Evolutionary conservation across 495 filamentous ascomycete species (phyloP), one percentile per base, ranked within the genome.

Genomic region (Jackrogersella minutella): DNA sequence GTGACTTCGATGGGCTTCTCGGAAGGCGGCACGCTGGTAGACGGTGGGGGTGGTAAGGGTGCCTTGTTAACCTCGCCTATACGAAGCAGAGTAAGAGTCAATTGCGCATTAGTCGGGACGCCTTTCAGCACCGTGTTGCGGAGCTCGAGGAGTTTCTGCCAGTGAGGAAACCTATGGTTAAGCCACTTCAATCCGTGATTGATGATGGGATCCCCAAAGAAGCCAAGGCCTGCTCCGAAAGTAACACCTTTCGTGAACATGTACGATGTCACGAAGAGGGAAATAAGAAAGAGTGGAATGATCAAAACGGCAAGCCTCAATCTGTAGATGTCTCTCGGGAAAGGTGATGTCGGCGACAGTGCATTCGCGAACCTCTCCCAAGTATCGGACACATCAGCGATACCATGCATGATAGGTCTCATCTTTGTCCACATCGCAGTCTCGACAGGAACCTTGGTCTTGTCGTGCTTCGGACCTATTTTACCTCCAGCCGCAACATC

Each of bases 61-160:
- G 91, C 85, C 53, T 90, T 87, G 75, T 93, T 94, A 16, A 87
- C 88, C 78, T 96, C 93, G 51, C 92, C 91, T 54, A 93, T 87
- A 34, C 93, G 90, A 22, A 97, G 88, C 10, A 96, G 84, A 3
- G 93, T 96, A 43, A 97, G 75, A 0, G 92, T 91, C 11, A 97
- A 81, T 66, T 96, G 93, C 14, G 91, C 92, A 71, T 96, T 95
- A 2, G 93, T 96, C 0, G 93, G 93, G 34, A 93, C 86, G n/a
- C 90, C 91, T 70, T 90, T 88, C 51, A 97, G 86, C 2, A 96
- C 66, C 3, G 89, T 91, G 69, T 89, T 92, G 49, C 60, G 68
- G 22, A 75, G 79, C 62, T 92, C 87, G 16, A 95, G 78, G 2
- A 88, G 71, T 57, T 90, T 89, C 64, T 89, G 81, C 93, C 93